These are phyloP conservation scores for Boletus rubescentipes DNA, from an alignment of 768 basidiomycete genomes.

Conservation along the genomic window DNA sequence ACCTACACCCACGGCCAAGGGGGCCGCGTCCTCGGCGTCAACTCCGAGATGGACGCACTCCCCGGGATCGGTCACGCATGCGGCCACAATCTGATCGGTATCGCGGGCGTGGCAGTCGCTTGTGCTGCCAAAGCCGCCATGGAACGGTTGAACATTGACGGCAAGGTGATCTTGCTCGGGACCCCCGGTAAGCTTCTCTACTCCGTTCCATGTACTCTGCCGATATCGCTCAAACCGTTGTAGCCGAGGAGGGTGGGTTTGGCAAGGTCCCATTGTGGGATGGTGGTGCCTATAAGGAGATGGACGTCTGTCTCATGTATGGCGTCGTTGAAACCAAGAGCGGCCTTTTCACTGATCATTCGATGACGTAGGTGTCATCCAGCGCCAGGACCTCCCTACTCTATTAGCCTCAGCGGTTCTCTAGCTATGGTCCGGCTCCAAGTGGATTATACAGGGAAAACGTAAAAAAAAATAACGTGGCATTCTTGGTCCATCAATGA, in stretches of 20 bases:
- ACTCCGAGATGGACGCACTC: constrained; percentile 75
- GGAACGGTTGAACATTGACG: constrained; percentile 58
- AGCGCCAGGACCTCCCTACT: constrained; percentile 70
- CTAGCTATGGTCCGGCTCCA: constrained; percentile 60
- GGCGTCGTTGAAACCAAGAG: constrained; percentile 8
- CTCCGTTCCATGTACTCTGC: background rate
- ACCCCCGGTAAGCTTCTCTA: constrained; percentile 58
- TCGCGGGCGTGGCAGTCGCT: constrained; percentile 70
- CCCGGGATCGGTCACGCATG: constrained; percentile 67
- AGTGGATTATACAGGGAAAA: constrained; percentile 72
- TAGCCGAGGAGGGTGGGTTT: constrained; percentile 77
- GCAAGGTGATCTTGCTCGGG: constrained; percentile 69
- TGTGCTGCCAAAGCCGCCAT: constrained; percentile 66
- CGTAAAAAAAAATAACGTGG: constrained; percentile 43
- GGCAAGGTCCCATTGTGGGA: constrained; percentile 74
- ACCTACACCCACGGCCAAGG: no score
- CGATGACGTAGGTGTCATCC: constrained; percentile 66
- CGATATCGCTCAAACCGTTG: background rate
- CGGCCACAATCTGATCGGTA: constrained; percentile 83
- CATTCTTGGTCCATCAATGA: background rate
- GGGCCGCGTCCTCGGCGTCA: constrained; percentile 71
- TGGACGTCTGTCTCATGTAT: constrained; percentile 78
- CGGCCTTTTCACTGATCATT: background rate
- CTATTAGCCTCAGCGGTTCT: constrained; percentile 61
- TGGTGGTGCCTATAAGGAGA: constrained; percentile 68